A percentile compares a stretch with the other conserved stretches of the same genome.
Evolutionary conservation across 2,329 filamentous ascomycete species (phyloP).

Genomic region (Ceratocystis destructans): DNA sequence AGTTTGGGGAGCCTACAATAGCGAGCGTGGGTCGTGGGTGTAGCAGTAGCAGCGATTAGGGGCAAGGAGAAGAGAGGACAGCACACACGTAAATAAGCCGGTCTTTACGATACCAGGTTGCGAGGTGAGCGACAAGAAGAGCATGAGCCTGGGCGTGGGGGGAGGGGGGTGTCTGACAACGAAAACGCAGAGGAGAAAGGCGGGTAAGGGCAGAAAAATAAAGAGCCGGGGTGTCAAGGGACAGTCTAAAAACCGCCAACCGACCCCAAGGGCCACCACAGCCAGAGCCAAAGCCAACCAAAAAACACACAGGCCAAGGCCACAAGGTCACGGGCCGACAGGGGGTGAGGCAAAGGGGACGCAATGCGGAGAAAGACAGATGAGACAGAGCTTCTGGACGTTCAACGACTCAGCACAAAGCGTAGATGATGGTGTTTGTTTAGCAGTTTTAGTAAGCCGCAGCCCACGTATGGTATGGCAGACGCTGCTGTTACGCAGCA

Average conservation of each 20-base stretch:
- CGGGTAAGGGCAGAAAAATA: background rate
- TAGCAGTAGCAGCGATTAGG: background rate
- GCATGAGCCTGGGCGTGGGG: no score
- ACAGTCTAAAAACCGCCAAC: background rate
- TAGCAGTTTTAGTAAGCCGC: background rate
- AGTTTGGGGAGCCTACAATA: background rate
- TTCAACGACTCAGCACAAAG: no score
- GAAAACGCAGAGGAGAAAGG: background rate
- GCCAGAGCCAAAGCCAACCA: background rate
- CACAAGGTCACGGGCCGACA: background rate
- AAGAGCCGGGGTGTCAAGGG: background rate
- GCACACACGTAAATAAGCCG: background rate
- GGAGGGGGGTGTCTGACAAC: background rate
- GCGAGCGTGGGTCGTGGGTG: background rate
- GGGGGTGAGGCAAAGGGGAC: background rate
- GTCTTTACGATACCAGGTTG: background rate
- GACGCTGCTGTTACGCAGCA: no score
- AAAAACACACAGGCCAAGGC: background rate
- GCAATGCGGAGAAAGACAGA: background rate
- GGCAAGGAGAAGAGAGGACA: background rate
- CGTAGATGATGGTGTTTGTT: no score
- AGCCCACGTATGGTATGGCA: no score
- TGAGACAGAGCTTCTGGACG: slow-evolving; percentile 5
- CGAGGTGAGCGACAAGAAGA: background rate
- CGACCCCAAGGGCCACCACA: background rate